Conservation (phyloP, 2,329 filamentous ascomycete species). For the Colletotrichum truncatum region DNA sequence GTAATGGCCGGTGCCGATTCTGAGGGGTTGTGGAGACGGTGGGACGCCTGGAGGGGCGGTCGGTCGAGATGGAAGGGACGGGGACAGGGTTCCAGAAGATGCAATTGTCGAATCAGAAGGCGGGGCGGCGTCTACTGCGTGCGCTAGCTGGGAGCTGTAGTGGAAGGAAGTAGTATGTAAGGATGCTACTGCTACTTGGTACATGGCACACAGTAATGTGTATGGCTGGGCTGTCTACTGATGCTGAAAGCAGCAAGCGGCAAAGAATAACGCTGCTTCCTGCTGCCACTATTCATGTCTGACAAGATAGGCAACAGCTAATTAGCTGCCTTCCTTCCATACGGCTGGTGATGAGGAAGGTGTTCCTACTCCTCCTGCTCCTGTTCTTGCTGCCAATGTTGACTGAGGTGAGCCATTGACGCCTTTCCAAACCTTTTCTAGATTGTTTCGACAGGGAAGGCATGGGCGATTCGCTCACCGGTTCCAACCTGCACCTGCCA, state of each 20-base stretch:
- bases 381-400: too few relatives aligned
- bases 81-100: conserved; percentile 17
- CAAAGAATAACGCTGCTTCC: too few relatives aligned
- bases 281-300: too few relatives aligned
- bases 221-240: too few relatives aligned
- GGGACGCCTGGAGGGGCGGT: background rate
- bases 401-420: background rate
- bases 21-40: conserved; percentile 4
- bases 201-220: too few relatives aligned
- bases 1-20: background rate
- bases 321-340: too few relatives aligned
- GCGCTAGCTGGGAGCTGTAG: conserved; percentile 11
- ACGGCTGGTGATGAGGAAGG: too few relatives aligned
- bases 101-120: conserved; percentile 25
- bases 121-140: background rate
- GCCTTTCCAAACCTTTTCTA: conserved; percentile 5
- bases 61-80: conserved; percentile 4
- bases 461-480: conserved; percentile 19
- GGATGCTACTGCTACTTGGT: too few relatives aligned
- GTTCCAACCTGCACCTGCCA: background rate
- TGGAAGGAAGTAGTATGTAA: background rate
- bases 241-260: too few relatives aligned
- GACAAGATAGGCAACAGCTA: too few relatives aligned
- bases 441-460: conserved; percentile 7
- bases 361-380: too few relatives aligned